Evolutionary conservation across 352 stramenopile species (phyloP).

Genomic region (Globisporangium parvum): DNA sequence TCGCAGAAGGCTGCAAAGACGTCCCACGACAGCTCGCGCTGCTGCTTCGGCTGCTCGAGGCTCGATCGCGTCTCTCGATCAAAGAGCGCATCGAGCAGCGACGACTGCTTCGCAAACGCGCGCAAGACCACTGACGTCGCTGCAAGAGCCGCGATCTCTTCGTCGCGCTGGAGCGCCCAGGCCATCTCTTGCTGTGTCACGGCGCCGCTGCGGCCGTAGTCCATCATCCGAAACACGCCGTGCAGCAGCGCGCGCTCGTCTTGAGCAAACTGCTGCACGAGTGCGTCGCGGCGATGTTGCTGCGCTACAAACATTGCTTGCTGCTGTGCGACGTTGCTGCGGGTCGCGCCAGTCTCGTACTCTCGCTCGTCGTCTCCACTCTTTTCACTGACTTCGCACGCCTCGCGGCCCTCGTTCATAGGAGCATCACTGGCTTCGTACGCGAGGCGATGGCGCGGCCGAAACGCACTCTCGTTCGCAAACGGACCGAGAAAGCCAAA

Average conservation of each 20-base stretch:
- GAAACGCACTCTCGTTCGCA: slow-evolving; percentile 1
- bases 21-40: slow-evolving; percentile 41
- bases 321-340: too few relatives aligned
- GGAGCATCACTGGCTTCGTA: neutral
- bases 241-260: slow-evolving; percentile 32
- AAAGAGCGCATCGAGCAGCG: slow-evolving; percentile 25
- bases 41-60: neutral
- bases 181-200: slow-evolving; percentile 59
- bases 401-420: neutral
- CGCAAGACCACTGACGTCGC: slow-evolving; percentile 39
- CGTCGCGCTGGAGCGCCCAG: slow-evolving; percentile 58
- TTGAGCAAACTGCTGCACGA: slow-evolving; percentile 21
- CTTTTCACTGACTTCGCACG: neutral
- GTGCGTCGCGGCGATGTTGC: neutral
- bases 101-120: slow-evolving; percentile 50
- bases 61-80: neutral
- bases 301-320: neutral
- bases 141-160: slow-evolving; percentile 43
- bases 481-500: slow-evolving; percentile 25
- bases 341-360: neutral
- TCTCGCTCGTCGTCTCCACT: slow-evolving; percentile 2
- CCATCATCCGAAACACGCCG: slow-evolving; percentile 55
- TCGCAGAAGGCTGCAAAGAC: slow-evolving; percentile 45
- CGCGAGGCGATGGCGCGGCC: neutral
- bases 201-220: slow-evolving; percentile 53